Base-by-base conservation (phyloP, 257 asterid species). In the Penstemon barbatus region DNA sequence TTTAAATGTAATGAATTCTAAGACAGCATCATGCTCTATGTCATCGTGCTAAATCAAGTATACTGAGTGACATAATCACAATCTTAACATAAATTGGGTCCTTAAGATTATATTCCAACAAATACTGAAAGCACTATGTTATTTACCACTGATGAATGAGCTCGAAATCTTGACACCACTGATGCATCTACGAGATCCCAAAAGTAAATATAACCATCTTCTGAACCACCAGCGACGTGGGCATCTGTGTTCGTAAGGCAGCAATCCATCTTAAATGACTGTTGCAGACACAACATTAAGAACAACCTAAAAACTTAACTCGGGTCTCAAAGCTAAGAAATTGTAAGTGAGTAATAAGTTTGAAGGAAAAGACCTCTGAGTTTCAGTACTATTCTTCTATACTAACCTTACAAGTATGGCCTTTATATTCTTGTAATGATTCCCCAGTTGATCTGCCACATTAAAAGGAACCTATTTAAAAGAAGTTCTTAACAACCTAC, bases 161-260 rank as follows among this genome's bases (percentile, higher is more conserved):
- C 98, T 70, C 78, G 84, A 65, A 93, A 93, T 48, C 82, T 81
- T 72, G 95, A 81, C 9, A 81, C 81, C 3, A 86, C 85, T 10
- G 86, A 81, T 40, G 95, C 97, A 78, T 93, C 97, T 51, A 93
- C 98, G 72, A 93, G 89, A 81, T 93, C 98, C 98, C 98, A 93
- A 73, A 81, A 86, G 77, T 90, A 93, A 62, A 92, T 74, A 69
- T 75, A 79, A 65, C 98, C 98, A 75, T 92, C 97, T 83, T 92
- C 97, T 5, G 98, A 92, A 66, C 98, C 97, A 56, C 98, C 96
- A 70, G 87, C 74, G 42, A 90, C 96, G 80, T 92, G 84, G 10
- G 98, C 96, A 51, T 92, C 97, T 12, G 89, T 78, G 85, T 92
- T 92, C 62, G 98, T 85, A 65, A 92, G 86, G 82, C 98, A 88